A percentile compares a stretch with the other conserved stretches of the same genome.
These are phyloP conservation scores for Sclerospora graminicola DNA, from an alignment of 352 stramenopile species.

Conservation along the genomic window DNA sequence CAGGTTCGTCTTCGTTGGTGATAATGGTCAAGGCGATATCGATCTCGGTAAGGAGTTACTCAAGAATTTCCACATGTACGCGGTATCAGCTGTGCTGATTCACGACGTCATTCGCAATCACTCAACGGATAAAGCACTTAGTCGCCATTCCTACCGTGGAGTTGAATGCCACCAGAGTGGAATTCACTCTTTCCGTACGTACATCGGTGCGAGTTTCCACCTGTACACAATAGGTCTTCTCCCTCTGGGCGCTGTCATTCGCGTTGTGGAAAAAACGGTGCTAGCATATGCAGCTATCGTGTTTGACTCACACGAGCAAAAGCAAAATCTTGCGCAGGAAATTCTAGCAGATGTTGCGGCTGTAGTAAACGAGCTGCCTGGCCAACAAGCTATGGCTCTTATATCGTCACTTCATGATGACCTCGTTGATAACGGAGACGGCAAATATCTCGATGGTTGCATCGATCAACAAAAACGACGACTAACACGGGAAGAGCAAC, in stretches of 20 bases:
- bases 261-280: constrained; percentile 52
- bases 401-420: constrained; percentile 41
- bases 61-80: constrained; percentile 35
- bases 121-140: constrained; percentile 12
- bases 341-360: constrained; percentile 48
- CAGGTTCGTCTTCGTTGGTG: constrained; percentile 69
- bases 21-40: constrained; percentile 78
- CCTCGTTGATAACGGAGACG: constrained; percentile 21
- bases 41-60: constrained; percentile 67
- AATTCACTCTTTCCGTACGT: constrained; percentile 66
- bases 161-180: constrained; percentile 52
- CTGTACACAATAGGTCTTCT: constrained; percentile 45
- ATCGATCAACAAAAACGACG: constrained; percentile 6
- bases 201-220: constrained; percentile 60
- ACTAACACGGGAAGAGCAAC: constrained; percentile 14
- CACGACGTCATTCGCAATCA: constrained; percentile 79
- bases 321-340: constrained; percentile 40
- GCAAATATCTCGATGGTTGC: constrained; percentile 8
- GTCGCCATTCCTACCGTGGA: constrained; percentile 40
- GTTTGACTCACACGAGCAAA: constrained; percentile 53
- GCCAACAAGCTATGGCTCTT: constrained; percentile 40
- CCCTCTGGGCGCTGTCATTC: constrained; percentile 35
- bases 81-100: constrained; percentile 55
- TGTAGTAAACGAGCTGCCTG: constrained; percentile 44
- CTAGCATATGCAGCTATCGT: constrained; percentile 41